Conservation (phyloP, 306 rosid species). For the Erythrophleum fordii region DNA sequence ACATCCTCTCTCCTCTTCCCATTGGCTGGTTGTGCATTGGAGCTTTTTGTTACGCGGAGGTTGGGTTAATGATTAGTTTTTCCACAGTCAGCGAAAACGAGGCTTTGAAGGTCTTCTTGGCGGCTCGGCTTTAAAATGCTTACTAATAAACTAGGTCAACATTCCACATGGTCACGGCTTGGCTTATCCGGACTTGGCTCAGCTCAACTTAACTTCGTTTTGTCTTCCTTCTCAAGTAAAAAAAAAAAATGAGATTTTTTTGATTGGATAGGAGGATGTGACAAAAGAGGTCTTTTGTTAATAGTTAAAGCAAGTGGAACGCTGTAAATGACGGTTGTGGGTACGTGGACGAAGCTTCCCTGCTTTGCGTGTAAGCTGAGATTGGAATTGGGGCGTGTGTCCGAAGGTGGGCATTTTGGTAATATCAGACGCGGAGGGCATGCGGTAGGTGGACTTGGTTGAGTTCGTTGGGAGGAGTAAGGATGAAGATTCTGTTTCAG, state of each 20-base stretch:
- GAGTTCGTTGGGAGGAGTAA: not conserved
- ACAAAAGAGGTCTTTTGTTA: slow-evolving; percentile 4
- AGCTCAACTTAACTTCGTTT: too few relatives aligned
- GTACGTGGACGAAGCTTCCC: slow-evolving; percentile 50
- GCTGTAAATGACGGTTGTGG: slow-evolving; percentile 37
- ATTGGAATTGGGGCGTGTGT: slow-evolving; percentile 8
- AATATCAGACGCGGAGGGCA: rapidly evolving
- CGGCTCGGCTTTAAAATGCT: slow-evolving; percentile 45
- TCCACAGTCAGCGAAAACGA: slow-evolving; percentile 59
- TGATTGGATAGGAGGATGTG: slow-evolving; percentile 23
- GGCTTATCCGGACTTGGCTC: not conserved
- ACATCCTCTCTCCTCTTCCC: slow-evolving; percentile 34
- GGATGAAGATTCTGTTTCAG: not conserved
- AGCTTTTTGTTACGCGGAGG: slow-evolving; percentile 66
- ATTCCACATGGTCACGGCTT: slow-evolving; percentile 20
- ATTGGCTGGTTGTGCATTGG: slow-evolving; percentile 51
- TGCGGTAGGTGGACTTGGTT: not conserved
- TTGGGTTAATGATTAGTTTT: slow-evolving; percentile 66
- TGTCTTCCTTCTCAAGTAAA: not conserved
- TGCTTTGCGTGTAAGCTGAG: slow-evolving; percentile 55
- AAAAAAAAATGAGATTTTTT: too few relatives aligned
- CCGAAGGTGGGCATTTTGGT: slow-evolving; percentile 37
- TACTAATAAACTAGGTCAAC: slow-evolving; percentile 34
- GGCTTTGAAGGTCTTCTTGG: slow-evolving; percentile 38
- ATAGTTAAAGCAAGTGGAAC: not conserved